Base-by-base conservation (phyloP, 768 basidiomycete genomes). In the Mycena vulgaris region DNA sequence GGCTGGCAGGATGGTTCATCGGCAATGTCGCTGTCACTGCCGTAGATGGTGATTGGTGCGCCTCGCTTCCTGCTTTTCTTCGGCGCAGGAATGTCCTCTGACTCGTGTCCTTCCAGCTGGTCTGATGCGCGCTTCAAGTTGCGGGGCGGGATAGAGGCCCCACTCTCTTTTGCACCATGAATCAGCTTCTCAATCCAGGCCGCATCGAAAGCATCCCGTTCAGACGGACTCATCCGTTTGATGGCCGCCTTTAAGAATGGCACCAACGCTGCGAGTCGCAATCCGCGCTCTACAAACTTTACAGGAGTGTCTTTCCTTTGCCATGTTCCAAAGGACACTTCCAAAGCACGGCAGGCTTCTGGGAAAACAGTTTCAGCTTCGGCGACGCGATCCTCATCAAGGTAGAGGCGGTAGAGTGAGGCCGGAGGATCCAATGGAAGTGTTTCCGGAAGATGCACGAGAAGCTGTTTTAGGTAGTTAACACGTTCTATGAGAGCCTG, bases 311-410 rank as follows among this genome's bases (percentile, higher is more conserved):
- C 51, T 52, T 28, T 19, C 7, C 27, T 30, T 30, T 42, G n/a
- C 53, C 53, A 55, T 16, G 57, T 58, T 16, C 28, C 40, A 58
- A 58, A 58, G 8, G 57, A 58, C 16, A 58, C 1, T 19, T 58
- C 57, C 16, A 58, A 30, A 13, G 57, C 57, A 40, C 39, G 23
- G 1, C 27, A 5, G 21, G 27, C 14, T 9, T 42, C 57, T n/a
- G 57, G 39, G 17, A 28, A 58, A 16, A 58, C 57, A 1, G 39
- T 19, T 21, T 35, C 57, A 1, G 35, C 39, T 1, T 30, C 25
- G 7, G 40, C 27, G 25, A 42, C 39, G 19, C 40, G 27, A 27
- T 58, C 57, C 33, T 58, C 57, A 21, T 42, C 40, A 3, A 58
- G 40, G n/a, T 42, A 58, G 27, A 58, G 42, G 14, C 39, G 39